Percentiles rank a stretch among this genome's conserved stretches.
Evolutionary conservation across 169 alveolate species (phyloP).

Genomic region (Babesia sp.): DNA sequence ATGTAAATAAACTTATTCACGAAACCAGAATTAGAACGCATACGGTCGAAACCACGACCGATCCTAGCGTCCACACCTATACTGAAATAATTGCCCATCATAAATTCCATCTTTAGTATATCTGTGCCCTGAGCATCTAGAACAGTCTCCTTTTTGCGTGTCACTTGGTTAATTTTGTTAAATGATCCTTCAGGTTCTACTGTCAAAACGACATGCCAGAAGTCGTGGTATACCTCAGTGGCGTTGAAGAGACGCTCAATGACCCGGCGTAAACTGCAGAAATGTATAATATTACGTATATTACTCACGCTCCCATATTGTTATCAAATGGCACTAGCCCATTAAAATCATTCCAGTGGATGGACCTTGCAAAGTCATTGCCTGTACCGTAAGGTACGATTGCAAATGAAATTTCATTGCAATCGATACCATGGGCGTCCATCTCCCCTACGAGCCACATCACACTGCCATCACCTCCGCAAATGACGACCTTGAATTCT

Average conservation of each 20-base stretch:
- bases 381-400: slow-evolving; percentile 95
- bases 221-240: slow-evolving; percentile 82
- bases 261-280: slow-evolving; percentile 68
- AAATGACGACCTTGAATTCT: slow-evolving; percentile 81
- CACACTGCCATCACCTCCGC: slow-evolving; percentile 96
- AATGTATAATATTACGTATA: not conserved
- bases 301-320: slow-evolving; percentile 72
- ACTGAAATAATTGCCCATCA: slow-evolving; percentile 90
- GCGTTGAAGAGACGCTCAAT: slow-evolving; percentile 79
- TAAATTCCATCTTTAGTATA: slow-evolving; percentile 40
- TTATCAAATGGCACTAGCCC: slow-evolving; percentile 76
- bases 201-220: slow-evolving; percentile 86
- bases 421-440: slow-evolving; percentile 76
- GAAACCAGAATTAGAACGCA: slow-evolving; percentile 75
- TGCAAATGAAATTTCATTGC: slow-evolving; percentile 78
- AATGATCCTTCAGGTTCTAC: slow-evolving; percentile 85
- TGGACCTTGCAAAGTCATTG: slow-evolving; percentile 91
- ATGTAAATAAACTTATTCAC: slow-evolving; percentile 73
- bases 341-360: slow-evolving; percentile 85
- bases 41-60: slow-evolving; percentile 90
- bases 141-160: slow-evolving; percentile 72
- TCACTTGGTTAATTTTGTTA: slow-evolving; percentile 73
- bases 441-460: slow-evolving; percentile 89
- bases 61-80: slow-evolving; percentile 92
- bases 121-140: slow-evolving; percentile 34